Evolutionary conservation across 1,139 yeast genomes (phyloP), one percentile per base, ranked within the genome.

Genomic region (Meyerozyma carpophila): DNA sequence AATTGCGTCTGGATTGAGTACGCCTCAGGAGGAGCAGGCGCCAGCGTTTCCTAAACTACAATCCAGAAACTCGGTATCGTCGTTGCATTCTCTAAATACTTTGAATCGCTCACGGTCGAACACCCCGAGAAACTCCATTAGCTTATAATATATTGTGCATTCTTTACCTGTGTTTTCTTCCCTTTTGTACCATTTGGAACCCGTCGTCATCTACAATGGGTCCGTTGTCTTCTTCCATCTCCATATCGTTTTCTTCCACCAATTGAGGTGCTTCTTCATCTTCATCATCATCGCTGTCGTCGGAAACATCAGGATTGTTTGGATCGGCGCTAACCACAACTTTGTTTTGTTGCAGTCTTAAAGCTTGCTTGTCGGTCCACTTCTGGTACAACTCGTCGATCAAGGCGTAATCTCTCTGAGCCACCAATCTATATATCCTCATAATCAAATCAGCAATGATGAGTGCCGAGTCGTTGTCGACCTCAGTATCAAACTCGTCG

Each of bases 181-280:
- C 81, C 56, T 76, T 82, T 56, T 83, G 89, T 8, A 91, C 97
- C 49, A 90, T 65, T 54, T 90, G 93, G 58, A 91, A 91, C 2
- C 98, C 98, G 59, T 91, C 97, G 28, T 91, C 98, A 60, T 91
- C 97, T 10, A 91, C 74, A 10, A 86, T 61, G 8, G 96, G 96
- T 21, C 74, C 79, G 24, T 66, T 66, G 20, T 67, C 63, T 13
- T 59, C 65, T 32, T 65, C 70, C 3, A 66, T 63, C 10, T 70
- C 78, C 60, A 72, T 71, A 31, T 66, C 71, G 20, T 36, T 46
- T 13, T 42, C 44, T 49, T 58, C 5, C 52, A 43, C 52, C 40
- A 49, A 43, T 14, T 42, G 48, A 31, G 66, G 66, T 1, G 56
- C 63, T 3, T 56, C 62, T 0, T 68, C 75, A 1, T 71, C 77